Evolutionary conservation across 345 rosid genomes (phyloP).

Genomic region (Lepidium africanum): DNA sequence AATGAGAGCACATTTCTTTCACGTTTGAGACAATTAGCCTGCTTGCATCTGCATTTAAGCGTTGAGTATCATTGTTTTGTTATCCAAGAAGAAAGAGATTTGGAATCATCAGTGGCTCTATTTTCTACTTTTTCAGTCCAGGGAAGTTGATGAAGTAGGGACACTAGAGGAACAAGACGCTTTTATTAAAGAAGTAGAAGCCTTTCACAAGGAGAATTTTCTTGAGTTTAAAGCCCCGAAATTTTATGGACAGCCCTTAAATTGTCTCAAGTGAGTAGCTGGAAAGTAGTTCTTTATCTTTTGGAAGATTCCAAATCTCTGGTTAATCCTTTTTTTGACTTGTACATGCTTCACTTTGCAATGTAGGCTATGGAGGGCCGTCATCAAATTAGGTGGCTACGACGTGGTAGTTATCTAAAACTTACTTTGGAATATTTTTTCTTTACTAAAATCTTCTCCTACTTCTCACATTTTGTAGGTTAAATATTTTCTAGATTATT

Average conservation of each 20-base stretch:
- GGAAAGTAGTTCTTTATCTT: background rate
- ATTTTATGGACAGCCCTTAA: slow-evolving; percentile 85
- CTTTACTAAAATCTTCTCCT: background rate
- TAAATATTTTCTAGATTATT: background rate
- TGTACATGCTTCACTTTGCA: slow-evolving; percentile 1
- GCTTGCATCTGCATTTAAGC: background rate
- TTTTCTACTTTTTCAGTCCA: slow-evolving; percentile 38
- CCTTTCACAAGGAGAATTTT: slow-evolving; percentile 46
- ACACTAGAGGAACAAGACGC: slow-evolving; percentile 56
- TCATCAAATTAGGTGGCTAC: slow-evolving; percentile 86
- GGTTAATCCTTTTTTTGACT: slow-evolving; percentile 4
- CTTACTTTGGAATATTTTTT: background rate
- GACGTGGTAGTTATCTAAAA: slow-evolving; percentile 64
- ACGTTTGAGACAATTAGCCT: background rate
- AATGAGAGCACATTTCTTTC: background rate
- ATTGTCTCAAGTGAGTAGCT: slow-evolving; percentile 69
- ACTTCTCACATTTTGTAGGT: background rate
- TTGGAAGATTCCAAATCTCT: background rate
- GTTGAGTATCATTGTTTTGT: background rate
- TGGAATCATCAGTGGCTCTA: background rate
- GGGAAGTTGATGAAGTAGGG: slow-evolving; percentile 55
- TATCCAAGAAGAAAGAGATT: background rate
- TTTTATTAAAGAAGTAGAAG: slow-evolving; percentile 80
- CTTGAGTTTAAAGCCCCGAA: slow-evolving; percentile 86
- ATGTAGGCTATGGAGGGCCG: slow-evolving; percentile 85